Evolutionary conservation across 768 basidiomycete species (phyloP).

Genomic region (Strobilomyces echinocephalus): DNA sequence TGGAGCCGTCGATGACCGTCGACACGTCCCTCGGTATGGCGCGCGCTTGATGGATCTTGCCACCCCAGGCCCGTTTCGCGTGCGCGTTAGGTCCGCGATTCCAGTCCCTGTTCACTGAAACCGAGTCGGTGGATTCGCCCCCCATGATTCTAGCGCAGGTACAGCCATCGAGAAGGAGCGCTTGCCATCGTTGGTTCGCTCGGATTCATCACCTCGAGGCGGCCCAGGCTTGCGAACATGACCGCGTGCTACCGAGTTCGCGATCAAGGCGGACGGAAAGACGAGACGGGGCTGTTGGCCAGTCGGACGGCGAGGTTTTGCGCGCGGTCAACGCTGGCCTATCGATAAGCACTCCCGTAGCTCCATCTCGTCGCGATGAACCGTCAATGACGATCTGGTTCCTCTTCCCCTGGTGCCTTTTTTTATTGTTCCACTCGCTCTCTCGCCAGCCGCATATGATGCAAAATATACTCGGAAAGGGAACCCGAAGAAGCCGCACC

Average conservation of each 20-base stretch:
- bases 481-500: slow-evolving; percentile 1
- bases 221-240: background rate
- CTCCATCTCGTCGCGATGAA: background rate
- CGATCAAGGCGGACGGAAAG: background rate
- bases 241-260: background rate
- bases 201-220: background rate
- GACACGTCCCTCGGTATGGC: background rate
- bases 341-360: background rate
- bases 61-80: background rate
- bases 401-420: slow-evolving; percentile 12
- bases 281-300: background rate
- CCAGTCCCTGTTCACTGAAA: background rate
- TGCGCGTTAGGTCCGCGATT: background rate
- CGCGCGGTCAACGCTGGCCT: background rate
- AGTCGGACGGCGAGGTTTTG: background rate
- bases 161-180: background rate
- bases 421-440: background rate
- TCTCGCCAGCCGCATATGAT: background rate
- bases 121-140: background rate
- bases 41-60: slow-evolving; percentile 1
- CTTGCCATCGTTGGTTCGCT: background rate
- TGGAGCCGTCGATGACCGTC: too few relatives aligned
- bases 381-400: background rate
- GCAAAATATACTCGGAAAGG: slow-evolving; percentile 5
- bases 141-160: background rate